Base-by-base conservation (phyloP, 2,329 filamentous ascomycete genomes). In the Didymella lethalis region DNA sequence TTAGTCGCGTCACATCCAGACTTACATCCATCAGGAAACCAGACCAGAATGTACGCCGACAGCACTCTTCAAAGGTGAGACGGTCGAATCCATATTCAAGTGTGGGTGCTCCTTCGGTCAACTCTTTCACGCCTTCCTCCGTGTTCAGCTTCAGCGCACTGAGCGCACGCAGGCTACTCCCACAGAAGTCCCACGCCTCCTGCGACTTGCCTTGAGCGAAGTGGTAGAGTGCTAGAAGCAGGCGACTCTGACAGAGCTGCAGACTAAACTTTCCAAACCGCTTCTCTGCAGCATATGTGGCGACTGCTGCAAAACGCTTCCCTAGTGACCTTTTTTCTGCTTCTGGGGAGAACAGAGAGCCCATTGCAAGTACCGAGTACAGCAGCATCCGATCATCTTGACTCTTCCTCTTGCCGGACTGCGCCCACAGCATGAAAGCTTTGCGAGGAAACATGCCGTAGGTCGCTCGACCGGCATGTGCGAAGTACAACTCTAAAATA, bases 11-110 rank as follows among this genome's bases (percentile, higher is more conserved):
- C 62, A 69, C 62, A 48, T 68, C 69, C 63, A 69, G 64, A 78
- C 82, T 79, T 75, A 84, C 82, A 76, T 92, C 90, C 73, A 90
- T 83, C 65, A 91, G 78, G 65, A 88, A 90, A 50, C 86, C 84
- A 28, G 87, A 85, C 89, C 89, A 93, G 68, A 91, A 89, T 0
- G 88, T 91, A 55, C 90, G 82, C 63, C 89, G 83, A 59, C 86
- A 83, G 66, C 88, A 88, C 75, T 93, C 90, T 25, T 84, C 83
- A 64, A 88, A 84, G 29, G 84, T 85, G 48, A 77, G 75, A 57
- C 80, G 82, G 64, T 83, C 85, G 63, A 90, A 80, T 20, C 82
- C 85, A 67, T 86, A 88, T 4, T 86, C 85, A 52, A 81, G 84
- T 0, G 70, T 68, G n/a, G 76, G 68, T 14, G 77, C 76, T 48